Evolutionary conservation across 2,329 filamentous ascomycete genomes (phyloP).

Genomic region (Thermoascus crustaceus): DNA sequence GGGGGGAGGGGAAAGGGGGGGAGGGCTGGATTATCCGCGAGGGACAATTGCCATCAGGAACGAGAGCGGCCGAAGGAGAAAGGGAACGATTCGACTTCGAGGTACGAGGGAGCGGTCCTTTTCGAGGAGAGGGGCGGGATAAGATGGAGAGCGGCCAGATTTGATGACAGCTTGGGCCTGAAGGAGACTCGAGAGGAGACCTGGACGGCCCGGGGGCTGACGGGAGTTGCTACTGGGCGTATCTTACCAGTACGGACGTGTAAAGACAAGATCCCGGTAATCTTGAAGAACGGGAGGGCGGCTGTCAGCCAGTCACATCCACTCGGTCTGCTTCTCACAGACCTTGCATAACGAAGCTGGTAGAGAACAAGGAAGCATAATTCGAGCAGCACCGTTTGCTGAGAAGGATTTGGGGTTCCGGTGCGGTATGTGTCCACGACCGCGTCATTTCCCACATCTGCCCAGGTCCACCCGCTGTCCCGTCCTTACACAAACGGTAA

Average conservation of each 20-base stretch:
- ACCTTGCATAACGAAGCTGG: too few species aligned
- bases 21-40: constrained; percentile 1
- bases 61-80: neutral
- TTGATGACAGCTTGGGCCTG: neutral
- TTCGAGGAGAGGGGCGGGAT: neutral
- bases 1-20: neutral
- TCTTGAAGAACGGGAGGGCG: neutral
- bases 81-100: neutral
- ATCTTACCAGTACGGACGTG: constrained; percentile 9
- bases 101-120: neutral
- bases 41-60: constrained; percentile 1
- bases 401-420: too few species aligned
- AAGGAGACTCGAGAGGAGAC: neutral
- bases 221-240: neutral
- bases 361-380: too few species aligned
- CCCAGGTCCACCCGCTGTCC: too few species aligned
- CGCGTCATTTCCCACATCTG: too few species aligned
- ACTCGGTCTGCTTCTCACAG: too few species aligned
- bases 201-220: constrained; percentile 1
- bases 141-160: constrained; percentile 1
- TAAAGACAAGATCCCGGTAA: neutral
- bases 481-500: too few species aligned
- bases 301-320: neutral
- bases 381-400: too few species aligned
- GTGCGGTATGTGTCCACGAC: too few species aligned